Base-by-base conservation (phyloP, 108 stramenopile species). In the Cyclotella sp. region DNA sequence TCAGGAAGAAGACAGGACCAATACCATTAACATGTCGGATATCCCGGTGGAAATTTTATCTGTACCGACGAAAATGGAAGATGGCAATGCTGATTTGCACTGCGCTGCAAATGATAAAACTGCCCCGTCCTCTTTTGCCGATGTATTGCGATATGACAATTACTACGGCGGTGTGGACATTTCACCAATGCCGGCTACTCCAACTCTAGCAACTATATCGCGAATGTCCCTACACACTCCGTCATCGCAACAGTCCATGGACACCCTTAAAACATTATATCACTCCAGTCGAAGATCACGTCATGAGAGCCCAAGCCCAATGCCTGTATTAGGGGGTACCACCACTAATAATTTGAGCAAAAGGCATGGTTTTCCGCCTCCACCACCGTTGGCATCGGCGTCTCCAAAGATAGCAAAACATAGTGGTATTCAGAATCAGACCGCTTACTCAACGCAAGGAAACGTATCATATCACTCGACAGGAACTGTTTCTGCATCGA, bases 241-340 rank as follows among this genome's bases (percentile, higher is more conserved):
- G 1, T 18, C 39, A 15, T 43, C 65, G 9, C 46, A 45, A 39
- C 40, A 41, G 16, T 41, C 4, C 18, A 26, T 40, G 29, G 29
- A 63, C 18, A 59, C 59, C 13, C 54, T 72, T 19, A 47, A 45
- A 39, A 62, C 72, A 3, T 63, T 73, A 62, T 73, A 73, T 52
- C 72, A 73, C 14, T 63, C 61, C 28, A 73, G 72, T 63, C 45
- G 62, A 52, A 43, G 62, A 16, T 51, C 72, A 5, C 39, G 59
- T n/a, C 34, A 44, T 47, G 57, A 58, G 2, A 62, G 61, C 41
- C 39, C 61, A 62, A 34, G 9, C 15, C 61, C 61, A 16, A 19
- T 26, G 12, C 10, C 49, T 4, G 11, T 28, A 29, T 15, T 22
- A 61, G 21, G 24, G 21, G 18, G 51, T 8, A 72, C 60, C 19